phyloP scores from a whole-genome alignment of 2,329 filamentous ascomycete species.

The Apiospora malaysiana region DNA sequence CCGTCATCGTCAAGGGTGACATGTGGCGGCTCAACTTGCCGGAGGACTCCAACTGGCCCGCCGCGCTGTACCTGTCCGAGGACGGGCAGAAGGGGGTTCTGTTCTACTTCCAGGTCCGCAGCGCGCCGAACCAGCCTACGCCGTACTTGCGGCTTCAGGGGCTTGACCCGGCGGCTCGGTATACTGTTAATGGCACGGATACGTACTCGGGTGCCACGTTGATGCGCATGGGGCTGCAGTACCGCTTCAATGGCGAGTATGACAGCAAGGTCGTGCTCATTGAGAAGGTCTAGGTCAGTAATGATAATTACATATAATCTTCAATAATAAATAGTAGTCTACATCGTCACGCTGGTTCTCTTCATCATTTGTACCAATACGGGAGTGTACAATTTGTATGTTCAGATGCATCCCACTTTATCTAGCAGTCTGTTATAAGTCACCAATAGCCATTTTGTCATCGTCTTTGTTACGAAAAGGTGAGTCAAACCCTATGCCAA shows the following conservation, averaged over 20 bases:
- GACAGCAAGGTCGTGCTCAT: conserved; percentile 63
- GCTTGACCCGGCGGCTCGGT: conserved; percentile 58
- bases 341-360: neutral
- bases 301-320: neutral
- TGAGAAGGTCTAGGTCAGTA: conserved; percentile 35
- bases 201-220: conserved; percentile 63
- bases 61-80: conserved; percentile 62
- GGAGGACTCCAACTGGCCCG: conserved; percentile 66
- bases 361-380: too few relatives aligned
- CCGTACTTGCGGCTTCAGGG: conserved; percentile 62
- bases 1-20: conserved; percentile 62
- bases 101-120: conserved; percentile 65
- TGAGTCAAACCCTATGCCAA: neutral
- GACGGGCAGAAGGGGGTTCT: conserved; percentile 57
- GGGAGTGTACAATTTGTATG: too few relatives aligned
- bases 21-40: conserved; percentile 65
- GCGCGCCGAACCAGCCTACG: conserved; percentile 56
- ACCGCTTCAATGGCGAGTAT: conserved; percentile 58
- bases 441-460: neutral
- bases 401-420: too few relatives aligned
- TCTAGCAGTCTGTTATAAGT: too few relatives aligned
- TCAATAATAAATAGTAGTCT: neutral
- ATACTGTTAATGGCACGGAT: conserved; percentile 51
- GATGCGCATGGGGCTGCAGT: conserved; percentile 67
- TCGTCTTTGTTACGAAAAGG: neutral